phyloP scores from a whole-genome alignment of 768 basidiomycete species.

The Cubamyces sp. region DNA sequence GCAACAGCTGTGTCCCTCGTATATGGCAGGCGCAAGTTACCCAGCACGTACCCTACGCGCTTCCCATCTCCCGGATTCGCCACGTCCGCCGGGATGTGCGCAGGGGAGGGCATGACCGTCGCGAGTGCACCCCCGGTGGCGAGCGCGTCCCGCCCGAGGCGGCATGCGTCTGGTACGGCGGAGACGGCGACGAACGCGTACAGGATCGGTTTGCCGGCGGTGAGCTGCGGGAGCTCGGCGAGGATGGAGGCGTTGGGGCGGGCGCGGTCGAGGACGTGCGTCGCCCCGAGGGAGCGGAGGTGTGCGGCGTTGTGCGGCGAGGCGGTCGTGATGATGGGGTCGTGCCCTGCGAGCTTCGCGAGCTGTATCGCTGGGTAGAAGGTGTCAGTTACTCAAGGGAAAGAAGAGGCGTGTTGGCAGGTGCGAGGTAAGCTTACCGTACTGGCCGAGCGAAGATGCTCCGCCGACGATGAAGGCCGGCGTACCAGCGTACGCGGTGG shows the following conservation, averaged over 20 bases:
- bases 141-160: neutral
- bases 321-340: conserved; percentile 37
- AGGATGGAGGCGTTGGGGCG: conserved; percentile 8
- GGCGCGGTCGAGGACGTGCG: conserved; percentile 34
- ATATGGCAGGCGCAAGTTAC: conserved; percentile 17
- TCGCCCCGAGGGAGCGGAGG: conserved; percentile 36
- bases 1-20: conserved; percentile 14
- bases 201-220: conserved; percentile 2
- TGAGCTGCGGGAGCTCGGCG: conserved; percentile 9
- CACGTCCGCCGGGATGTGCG: neutral
- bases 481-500: neutral
- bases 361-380: conserved; percentile 29
- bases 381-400: neutral
- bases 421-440: neutral
- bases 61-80: conserved; percentile 24
- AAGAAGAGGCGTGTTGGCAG: conserved; percentile 4
- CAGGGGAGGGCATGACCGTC: conserved; percentile 8
- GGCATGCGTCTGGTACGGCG: neutral
- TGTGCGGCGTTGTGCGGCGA: conserved; percentile 30
- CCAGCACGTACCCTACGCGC: conserved; percentile 19
- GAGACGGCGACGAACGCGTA: conserved; percentile 10
- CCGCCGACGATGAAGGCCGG: conserved; percentile 17
- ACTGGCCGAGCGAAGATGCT: conserved; percentile 3
- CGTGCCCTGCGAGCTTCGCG: conserved; percentile 35
- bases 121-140: conserved; percentile 29